Evolutionary conservation across 176 grass and related monocot species (phyloP).

Genomic region (Lolium perenne): DNA sequence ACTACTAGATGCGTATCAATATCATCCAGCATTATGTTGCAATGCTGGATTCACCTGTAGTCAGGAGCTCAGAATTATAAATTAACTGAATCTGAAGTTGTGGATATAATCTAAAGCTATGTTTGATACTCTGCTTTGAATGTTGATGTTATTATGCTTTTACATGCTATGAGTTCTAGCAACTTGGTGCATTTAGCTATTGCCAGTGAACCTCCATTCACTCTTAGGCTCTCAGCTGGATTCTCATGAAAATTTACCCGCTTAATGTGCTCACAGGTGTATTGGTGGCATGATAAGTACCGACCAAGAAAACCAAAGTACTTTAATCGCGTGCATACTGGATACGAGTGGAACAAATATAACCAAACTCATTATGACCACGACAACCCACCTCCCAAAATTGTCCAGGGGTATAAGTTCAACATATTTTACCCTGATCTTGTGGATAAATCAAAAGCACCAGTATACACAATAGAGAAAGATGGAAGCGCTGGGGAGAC

Average conservation of each 20-base stretch:
- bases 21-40: neutral
- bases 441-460: constrained; percentile 91
- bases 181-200: constrained; percentile 9
- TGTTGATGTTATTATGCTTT: constrained; percentile 5
- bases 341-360: constrained; percentile 99
- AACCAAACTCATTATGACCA: constrained; percentile 98
- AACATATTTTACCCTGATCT: constrained; percentile 99
- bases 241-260: constrained; percentile 33
- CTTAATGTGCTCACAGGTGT: constrained; percentile 63
- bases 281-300: constrained; percentile 99
- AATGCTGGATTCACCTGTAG: constrained; percentile 18
- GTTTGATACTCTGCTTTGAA: constrained; percentile 8
- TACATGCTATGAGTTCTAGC: neutral
- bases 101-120: neutral
- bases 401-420: constrained; percentile 98
- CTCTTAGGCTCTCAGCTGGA: constrained; percentile 7
- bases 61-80: neutral
- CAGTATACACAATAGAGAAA: constrained; percentile 87
- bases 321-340: constrained; percentile 97
- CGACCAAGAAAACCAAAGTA: constrained; percentile 95
- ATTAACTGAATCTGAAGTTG: constrained; percentile 21
- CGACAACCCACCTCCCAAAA: constrained; percentile 93
- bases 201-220: neutral
- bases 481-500: constrained; percentile 87
- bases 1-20: neutral